phyloP scores from a whole-genome alignment of 2,329 filamentous ascomycete genomes.

The Beauveria bassiana region DNA sequence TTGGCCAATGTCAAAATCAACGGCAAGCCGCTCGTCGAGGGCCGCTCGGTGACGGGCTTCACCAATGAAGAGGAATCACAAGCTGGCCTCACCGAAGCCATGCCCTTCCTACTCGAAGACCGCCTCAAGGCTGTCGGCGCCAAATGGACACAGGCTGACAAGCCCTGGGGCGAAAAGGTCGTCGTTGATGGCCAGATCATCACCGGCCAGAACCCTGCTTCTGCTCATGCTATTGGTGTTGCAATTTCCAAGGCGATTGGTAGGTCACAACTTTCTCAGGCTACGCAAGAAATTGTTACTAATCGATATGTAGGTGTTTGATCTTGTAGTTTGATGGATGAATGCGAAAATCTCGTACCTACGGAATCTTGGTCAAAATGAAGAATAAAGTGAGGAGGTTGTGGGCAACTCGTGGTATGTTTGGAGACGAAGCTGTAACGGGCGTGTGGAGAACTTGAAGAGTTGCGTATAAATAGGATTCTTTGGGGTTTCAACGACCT shows the following conservation, averaged over 20 bases:
- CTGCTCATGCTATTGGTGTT: slow-evolving; percentile 42
- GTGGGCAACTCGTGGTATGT: too few relatives aligned
- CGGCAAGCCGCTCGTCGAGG: slow-evolving; percentile 47
- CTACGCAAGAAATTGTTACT: neutral
- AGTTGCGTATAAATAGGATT: too few relatives aligned
- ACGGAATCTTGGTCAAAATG: too few relatives aligned
- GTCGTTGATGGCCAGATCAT: slow-evolving; percentile 45
- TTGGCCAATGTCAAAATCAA: slow-evolving; percentile 49
- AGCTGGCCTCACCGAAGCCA: slow-evolving; percentile 37
- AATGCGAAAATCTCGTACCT: too few relatives aligned
- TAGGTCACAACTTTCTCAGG: slow-evolving; percentile 9
- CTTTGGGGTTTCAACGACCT: too few relatives aligned
- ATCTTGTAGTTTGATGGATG: neutral
- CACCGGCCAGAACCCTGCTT: slow-evolving; percentile 51
- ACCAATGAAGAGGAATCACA: slow-evolving; percentile 49
- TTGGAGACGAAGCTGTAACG: too few relatives aligned
- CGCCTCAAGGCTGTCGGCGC: slow-evolving; percentile 44
- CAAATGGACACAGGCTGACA: slow-evolving; percentile 46
- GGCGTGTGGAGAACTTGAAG: too few relatives aligned
- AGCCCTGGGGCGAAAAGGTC: slow-evolving; percentile 42
- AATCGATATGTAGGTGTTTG: neutral
- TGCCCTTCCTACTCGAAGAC: slow-evolving; percentile 54
- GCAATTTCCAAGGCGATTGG: slow-evolving; percentile 40
- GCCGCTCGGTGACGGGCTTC: slow-evolving; percentile 54
- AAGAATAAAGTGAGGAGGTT: too few relatives aligned